A percentile compares a stretch with the other conserved stretches of the same genome.
phyloP scores from a whole-genome alignment of 495 filamentous ascomycete genomes.

The Symbiotaphrina buchneri region DNA sequence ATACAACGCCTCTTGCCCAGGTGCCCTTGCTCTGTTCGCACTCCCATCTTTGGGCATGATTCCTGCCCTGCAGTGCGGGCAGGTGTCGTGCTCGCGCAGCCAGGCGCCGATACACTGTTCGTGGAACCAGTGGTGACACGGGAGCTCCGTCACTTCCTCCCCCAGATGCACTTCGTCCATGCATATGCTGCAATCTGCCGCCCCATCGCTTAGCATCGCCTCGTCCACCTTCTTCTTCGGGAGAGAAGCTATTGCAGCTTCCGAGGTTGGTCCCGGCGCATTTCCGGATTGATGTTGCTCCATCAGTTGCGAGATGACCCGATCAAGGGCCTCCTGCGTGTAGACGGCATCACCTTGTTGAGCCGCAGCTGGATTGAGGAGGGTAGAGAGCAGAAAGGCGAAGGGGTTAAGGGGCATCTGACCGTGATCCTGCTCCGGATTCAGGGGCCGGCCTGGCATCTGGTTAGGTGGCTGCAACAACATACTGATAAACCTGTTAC shows the following conservation, averaged over 20 bases:
- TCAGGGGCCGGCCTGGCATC: slow-evolving; percentile 7
- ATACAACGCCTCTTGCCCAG: too few relatives aligned
- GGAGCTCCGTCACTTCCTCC: slow-evolving; percentile 55
- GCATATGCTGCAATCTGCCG: slow-evolving; percentile 75
- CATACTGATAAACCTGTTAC: slow-evolving; percentile 1
- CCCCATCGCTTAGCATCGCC: slow-evolving; percentile 40
- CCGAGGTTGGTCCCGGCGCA: slow-evolving; percentile 63
- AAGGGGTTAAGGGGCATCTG: slow-evolving; percentile 15
- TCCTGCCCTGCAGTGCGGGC: slow-evolving; percentile 63
- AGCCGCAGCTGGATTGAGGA: slow-evolving; percentile 33
- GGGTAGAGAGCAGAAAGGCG: slow-evolving; percentile 17
- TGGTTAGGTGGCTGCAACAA: slow-evolving; percentile 2
- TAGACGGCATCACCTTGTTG: slow-evolving; percentile 72
- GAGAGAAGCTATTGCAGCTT: slow-evolving; percentile 46
- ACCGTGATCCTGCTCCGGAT: slow-evolving; percentile 11
- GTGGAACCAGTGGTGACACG: slow-evolving; percentile 89
- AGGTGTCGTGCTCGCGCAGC: slow-evolving; percentile 76
- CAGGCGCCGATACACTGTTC: slow-evolving; percentile 53
- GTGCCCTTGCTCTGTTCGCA: not conserved
- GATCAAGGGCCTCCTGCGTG: slow-evolving; percentile 73
- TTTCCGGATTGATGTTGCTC: slow-evolving; percentile 53
- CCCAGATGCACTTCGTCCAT: slow-evolving; percentile 66
- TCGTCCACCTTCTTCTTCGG: slow-evolving; percentile 43
- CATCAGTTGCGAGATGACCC: slow-evolving; percentile 71
- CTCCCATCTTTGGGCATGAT: slow-evolving; percentile 20